Evolutionary conservation across 2,329 filamentous ascomycete genomes (phyloP), one percentile per base, ranked within the genome.

Genomic region (Xylariaceae sp.): DNA sequence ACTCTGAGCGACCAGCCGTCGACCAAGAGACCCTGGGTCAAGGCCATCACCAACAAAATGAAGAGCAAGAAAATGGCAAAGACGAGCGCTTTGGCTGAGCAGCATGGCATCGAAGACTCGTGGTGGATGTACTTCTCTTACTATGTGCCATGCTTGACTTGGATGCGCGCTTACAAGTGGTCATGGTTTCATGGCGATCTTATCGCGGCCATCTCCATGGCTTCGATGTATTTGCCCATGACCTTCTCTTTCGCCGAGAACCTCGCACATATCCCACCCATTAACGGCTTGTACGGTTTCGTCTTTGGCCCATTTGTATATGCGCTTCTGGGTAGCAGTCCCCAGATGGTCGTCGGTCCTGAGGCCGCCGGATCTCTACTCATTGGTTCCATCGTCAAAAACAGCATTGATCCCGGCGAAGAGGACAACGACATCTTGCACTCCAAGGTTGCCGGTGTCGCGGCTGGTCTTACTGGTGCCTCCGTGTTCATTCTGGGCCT

Each of bases 201-300:
- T 15, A 80, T 96, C 11, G 88, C 93, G 7, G 92, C 93, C 53
- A 73, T 97, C 63, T 97, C 94, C n/a, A 88, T 99, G 78, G 90
- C 93, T n/a, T 96, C 92, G 30, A 94, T 99, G 77, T 99, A 99
- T 73, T 88, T 99, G 44, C 94, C 94, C 55, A 97, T 99, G 92
- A 89, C 92, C 0, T 82, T 99, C 11, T 97, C 94, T 0, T 88
- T 95, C 64, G 92, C 94, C 57, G 86, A 90, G 47, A 97, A 97
- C 71, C 85, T 99, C 48, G 92, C 89, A 4, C 94, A 97, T 72
- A 86, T 97, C 1, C 92, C 93, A 7, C 89, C 94, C 0, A 92
- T 97, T 68, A 93, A 96, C 70, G 94, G 94, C 0, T 81, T 99
- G 2, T 99, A 97, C 75, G 85, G 90, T 13, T 97, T 97, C 72